Evolutionary conservation across 768 basidiomycete genomes (phyloP).

Genomic region (Tephrocybe sp.): DNA sequence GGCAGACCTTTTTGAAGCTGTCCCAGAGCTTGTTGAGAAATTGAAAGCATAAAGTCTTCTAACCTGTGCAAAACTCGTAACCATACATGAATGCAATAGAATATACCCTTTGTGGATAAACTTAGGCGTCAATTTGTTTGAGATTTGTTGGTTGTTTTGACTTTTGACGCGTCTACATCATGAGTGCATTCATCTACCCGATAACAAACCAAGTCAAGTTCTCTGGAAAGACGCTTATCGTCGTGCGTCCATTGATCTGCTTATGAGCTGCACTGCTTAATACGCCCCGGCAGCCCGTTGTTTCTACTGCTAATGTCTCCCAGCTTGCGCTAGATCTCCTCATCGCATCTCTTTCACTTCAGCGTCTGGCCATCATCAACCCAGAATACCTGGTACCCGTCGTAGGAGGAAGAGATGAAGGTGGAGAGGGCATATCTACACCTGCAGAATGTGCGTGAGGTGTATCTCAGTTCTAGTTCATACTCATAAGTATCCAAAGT

Average conservation of each 20-base stretch:
- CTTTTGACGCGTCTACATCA: neutral
- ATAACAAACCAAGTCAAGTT: constrained; percentile 21
- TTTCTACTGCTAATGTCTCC: constrained; percentile 79
- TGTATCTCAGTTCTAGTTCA: neutral
- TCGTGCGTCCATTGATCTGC: constrained; percentile 31
- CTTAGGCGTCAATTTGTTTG: too few relatives aligned
- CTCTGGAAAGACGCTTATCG: constrained; percentile 39
- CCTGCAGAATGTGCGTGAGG: constrained; percentile 69
- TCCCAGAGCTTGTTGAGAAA: constrained; percentile 89
- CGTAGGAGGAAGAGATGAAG: constrained; percentile 69
- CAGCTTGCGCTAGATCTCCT: constrained; percentile 77
- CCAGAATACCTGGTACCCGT: constrained; percentile 63
- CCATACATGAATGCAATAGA: too few relatives aligned
- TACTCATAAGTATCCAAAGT: constrained; percentile 38
- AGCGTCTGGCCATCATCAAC: constrained; percentile 62
- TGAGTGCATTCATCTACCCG: constrained; percentile 32
- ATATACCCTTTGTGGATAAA: too few relatives aligned
- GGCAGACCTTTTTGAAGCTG: constrained; percentile 88
- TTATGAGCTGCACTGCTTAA: constrained; percentile 10
- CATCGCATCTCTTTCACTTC: constrained; percentile 60
- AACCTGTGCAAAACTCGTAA: too few relatives aligned
- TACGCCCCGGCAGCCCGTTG: constrained; percentile 49
- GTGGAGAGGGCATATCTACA: constrained; percentile 58
- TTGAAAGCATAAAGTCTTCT: constrained; percentile 46
- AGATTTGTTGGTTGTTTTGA: too few relatives aligned